Evolutionary conservation across 106 monocot genomes (phyloP).

Genomic region (Ottelia alismoides): DNA sequence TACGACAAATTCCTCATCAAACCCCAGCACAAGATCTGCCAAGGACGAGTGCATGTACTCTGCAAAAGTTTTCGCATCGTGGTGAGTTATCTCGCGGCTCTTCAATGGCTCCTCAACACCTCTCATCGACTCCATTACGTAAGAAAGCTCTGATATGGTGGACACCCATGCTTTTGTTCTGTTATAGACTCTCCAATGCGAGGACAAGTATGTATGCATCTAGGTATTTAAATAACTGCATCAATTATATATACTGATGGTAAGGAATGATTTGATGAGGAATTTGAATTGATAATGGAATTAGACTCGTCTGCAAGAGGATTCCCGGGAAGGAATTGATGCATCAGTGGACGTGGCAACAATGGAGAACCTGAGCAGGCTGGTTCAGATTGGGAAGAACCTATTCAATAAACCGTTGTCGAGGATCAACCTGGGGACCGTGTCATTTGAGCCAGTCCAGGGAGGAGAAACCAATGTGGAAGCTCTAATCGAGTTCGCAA

Average conservation of each 20-base stretch:
- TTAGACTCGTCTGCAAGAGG: conserved; percentile 15
- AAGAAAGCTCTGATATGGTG: conserved; percentile 31
- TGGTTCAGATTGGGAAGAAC: conserved; percentile 3
- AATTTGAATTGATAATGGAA: too few relatives aligned
- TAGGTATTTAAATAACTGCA: conserved; percentile 27
- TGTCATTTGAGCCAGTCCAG: background rate
- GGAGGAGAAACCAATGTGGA: conserved; percentile 5
- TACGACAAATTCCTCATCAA: conserved; percentile 25
- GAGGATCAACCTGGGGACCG: conserved; percentile 23
- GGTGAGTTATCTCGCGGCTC: conserved; percentile 35
- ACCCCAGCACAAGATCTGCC: conserved; percentile 14
- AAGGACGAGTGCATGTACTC: conserved; percentile 17
- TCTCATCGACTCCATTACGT: conserved; percentile 22
- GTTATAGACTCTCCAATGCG: conserved; percentile 21
- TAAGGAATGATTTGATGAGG: too few relatives aligned
- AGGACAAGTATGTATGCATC: conserved; percentile 28
- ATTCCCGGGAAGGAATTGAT: conserved; percentile 6
- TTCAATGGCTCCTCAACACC: conserved; percentile 14
- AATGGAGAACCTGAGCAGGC: conserved; percentile 12
- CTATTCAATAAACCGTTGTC: conserved; percentile 10
- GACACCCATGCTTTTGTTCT: conserved; percentile 31
- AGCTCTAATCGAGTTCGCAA: too few relatives aligned
- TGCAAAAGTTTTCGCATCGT: conserved; percentile 13
- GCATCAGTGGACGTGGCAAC: conserved; percentile 21
- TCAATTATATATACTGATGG: too few relatives aligned